Evolutionary conservation across 2,329 filamentous ascomycete species (phyloP), one percentile per base, ranked within the genome.

Genomic region (Penicillium sclerotiorum): DNA sequence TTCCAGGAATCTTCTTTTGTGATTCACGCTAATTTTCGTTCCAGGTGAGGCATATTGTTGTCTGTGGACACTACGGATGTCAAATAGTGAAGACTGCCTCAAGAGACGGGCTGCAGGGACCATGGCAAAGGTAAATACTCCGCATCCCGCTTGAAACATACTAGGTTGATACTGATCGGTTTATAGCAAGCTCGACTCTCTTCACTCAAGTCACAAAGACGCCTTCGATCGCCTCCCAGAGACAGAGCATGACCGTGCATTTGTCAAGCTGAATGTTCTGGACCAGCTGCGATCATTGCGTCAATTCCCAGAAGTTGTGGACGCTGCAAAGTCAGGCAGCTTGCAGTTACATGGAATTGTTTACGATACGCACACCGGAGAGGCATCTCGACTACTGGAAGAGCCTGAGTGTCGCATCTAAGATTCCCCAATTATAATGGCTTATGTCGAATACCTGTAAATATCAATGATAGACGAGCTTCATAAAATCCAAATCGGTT

Each of bases 1-100:
- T 8, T 5, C 15, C 3, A 40, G 20, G 22, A 33, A 9, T n/a
- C 13, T 38, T 12, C 17, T 27, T 3, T 28, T 28, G n/a, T n/a
- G n/a, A n/a, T n/a, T n/a, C n/a, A n/a, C n/a, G n/a, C n/a, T n/a
- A n/a, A n/a, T n/a, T 49, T 7, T 28, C 4, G 9, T 5, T 18
- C 2, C 17, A 57, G 45, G 56, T 57, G 11, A 49, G 50, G n/a
- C 53, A 61, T 33, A 60, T 61, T 7, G 47, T 59, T n/a, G 45
- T 59, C 15, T 59, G 59, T 25, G 59, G 57, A 1, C 57, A 61
- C 45, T 60, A 60, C 5, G 56, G 57, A 11, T 61, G 59, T 39
- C 45, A 49, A 9, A 57, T 57, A 37, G 56, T 60, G 11, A 50
- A 45, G 36, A 30, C 50, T 8, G 30, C 36, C 4, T 53, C 51